Base-by-base conservation (phyloP, 1,284 basidiomycete species). In the Fomitopsis schrenkii region DNA sequence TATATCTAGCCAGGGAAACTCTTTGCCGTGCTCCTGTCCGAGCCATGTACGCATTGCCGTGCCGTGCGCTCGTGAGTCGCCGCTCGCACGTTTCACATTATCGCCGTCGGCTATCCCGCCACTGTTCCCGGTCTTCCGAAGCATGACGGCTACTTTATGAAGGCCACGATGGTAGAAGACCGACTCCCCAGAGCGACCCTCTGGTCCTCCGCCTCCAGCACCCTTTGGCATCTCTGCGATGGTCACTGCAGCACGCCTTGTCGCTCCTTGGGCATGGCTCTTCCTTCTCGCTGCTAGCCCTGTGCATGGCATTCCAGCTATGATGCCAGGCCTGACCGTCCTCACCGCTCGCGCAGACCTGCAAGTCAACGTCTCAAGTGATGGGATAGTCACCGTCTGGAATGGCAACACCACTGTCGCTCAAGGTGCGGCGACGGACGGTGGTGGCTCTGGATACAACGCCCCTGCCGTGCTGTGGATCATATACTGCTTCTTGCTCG, bases 371-470 rank as follows among this genome's bases (percentile, higher is more conserved):
- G 74, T 71, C 46, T 75, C 78, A 61, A 68, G 68, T 2, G 74
- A 77, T 48, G 86, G 83, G 9, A 77, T 73, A 40, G 71, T 72
- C 1, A 57, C 72, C 57, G 78, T 86, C 19, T 73, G 45, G 30
- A 83, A 82, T 0, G 71, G 74, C 17, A 66, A 76, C 22, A 35
- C 9, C 50, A 58, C 70, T 30, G 77, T 88, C 17, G 71, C 79
- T 2, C 87, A 89, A 71, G 82, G 81, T 0, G 59, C 75, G 6
- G 86, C 82, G 2, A 78, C 83, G 2, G 87, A 89, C 67, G 87
- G 86, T 7, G 76, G 80, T 50, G 87, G 87, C 8, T 65, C 68
- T 2, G 80, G 75, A 35, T 82, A 82, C 64, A 75, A 79, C 55
- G 63, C 74, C 1, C 71, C 83, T 28, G 83, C 85, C 1, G 60